Conservation (phyloP, 1,284 basidiomycete genomes). For the Fomitopsis palustris region DNA sequence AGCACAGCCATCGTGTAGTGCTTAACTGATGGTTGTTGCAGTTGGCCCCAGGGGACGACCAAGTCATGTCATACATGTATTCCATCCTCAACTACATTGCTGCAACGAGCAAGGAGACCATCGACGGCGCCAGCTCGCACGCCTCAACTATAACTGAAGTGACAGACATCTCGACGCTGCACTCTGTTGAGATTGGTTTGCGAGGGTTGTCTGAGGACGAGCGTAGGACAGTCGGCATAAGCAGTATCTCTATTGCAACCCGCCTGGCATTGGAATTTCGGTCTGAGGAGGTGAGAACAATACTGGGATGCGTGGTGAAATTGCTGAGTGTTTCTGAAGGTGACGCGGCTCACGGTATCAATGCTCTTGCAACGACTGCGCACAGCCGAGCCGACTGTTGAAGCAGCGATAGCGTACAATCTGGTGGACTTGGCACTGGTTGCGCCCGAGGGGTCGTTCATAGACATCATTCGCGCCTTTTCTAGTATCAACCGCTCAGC, state of each 20-base stretch:
- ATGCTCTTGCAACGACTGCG: conserved; percentile 91
- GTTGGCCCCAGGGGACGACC: conserved; percentile 86
- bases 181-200: conserved; percentile 58
- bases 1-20: neutral
- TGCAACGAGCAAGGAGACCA: conserved; percentile 72
- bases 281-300: conserved; percentile 63
- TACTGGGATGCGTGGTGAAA: neutral
- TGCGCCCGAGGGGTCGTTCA: conserved; percentile 74
- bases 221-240: conserved; percentile 81
- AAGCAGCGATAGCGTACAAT: conserved; percentile 89
- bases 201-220: conserved; percentile 79
- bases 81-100: conserved; percentile 91
- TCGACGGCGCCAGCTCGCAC: conserved; percentile 46
- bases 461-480: conserved; percentile 84
- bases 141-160: conserved; percentile 29
- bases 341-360: conserved; percentile 83
- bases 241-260: conserved; percentile 87
- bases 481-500: conserved; percentile 84
- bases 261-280: conserved; percentile 80
- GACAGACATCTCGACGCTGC: conserved; percentile 44
- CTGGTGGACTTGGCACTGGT: conserved; percentile 86
- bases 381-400: conserved; percentile 80
- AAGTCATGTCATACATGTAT: conserved; percentile 94
- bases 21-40: conserved; percentile 23
- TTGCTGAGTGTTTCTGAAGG: conserved; percentile 37